Evolutionary conservation across 108 stramenopile genomes (phyloP).

Genomic region (Nannochloropsis gaditana): DNA sequence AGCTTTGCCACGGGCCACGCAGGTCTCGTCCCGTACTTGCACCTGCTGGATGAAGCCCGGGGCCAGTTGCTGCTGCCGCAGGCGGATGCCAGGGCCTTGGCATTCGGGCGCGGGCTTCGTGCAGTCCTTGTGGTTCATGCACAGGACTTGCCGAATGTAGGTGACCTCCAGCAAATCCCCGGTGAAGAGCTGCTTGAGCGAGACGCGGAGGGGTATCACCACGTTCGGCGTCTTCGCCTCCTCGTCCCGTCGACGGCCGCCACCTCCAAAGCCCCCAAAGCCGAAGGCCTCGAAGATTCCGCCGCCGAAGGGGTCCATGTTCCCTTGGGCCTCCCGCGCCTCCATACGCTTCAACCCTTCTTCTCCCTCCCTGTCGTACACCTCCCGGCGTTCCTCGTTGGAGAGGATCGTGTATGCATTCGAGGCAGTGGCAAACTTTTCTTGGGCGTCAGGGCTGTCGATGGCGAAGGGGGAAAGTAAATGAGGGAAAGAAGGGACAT

Average conservation of each 20-base stretch:
- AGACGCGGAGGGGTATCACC: conserved; percentile 77
- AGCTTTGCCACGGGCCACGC: conserved; percentile 84
- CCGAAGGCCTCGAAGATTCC: conserved; percentile 45
- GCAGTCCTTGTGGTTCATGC: conserved; percentile 65
- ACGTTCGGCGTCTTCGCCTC: conserved; percentile 81
- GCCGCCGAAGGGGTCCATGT: conserved; percentile 46
- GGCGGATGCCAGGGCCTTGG: conserved; percentile 45
- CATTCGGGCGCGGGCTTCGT: conserved; percentile 48
- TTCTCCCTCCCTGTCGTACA: conserved; percentile 57
- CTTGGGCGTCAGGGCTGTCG: conserved; percentile 51
- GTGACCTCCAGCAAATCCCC: conserved; percentile 84
- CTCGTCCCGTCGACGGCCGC: conserved; percentile 66
- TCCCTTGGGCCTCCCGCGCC: conserved; percentile 38
- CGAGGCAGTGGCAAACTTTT: conserved; percentile 56
- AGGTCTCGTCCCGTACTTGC: conserved; percentile 71
- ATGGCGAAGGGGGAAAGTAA: background rate
- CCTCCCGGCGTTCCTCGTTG: conserved; percentile 57
- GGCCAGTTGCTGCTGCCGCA: conserved; percentile 52
- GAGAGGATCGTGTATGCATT: conserved; percentile 60
- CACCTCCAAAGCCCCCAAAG: conserved; percentile 64
- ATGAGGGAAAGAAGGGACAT: background rate
- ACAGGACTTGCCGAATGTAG: conserved; percentile 80
- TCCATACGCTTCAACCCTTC: conserved; percentile 56
- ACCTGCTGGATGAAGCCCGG: conserved; percentile 57
- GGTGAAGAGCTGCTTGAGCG: conserved; percentile 81